Evolutionary conservation across 306 rosid genomes (phyloP).

Genomic region (Vicia faba): DNA sequence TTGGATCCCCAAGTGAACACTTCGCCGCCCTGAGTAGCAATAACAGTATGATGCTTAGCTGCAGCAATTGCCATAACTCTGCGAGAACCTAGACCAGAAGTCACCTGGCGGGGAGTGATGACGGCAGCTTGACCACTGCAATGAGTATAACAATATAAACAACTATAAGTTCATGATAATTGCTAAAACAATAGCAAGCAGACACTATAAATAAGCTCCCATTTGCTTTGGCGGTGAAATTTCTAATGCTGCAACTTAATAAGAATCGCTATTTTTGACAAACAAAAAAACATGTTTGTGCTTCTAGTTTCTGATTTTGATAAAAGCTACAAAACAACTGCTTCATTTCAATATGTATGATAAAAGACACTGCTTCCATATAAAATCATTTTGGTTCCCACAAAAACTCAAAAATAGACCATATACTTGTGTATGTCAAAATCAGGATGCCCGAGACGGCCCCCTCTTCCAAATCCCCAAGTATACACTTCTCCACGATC

Average conservation of each 20-base stretch:
- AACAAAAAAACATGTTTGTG: background rate
- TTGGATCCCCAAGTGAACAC: constrained; percentile 99
- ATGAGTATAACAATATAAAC: constrained; percentile 46
- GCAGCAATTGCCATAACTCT: constrained; percentile 86
- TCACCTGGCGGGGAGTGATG: constrained; percentile 96
- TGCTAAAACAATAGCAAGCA: too few relatives aligned
- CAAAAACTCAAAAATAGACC: background rate
- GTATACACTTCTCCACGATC: constrained; percentile 78
- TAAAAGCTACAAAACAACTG: background rate
- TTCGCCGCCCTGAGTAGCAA: constrained; percentile 93
- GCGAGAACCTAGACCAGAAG: constrained; percentile 80
- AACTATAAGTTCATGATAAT: background rate
- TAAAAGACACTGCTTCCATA: background rate
- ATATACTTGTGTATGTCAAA: constrained; percentile 94
- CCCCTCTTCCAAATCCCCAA: constrained; percentile 99
- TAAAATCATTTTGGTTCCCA: too few relatives aligned
- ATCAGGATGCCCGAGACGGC: constrained; percentile 97
- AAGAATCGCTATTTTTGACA: background rate
- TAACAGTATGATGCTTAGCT: constrained; percentile 95
- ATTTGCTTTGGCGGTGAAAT: constrained; percentile 20
- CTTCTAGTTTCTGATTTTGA: background rate
- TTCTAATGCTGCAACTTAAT: background rate
- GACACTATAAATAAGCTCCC: background rate
- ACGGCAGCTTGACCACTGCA: constrained; percentile 99
- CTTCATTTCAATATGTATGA: background rate